Evolutionary conservation across 495 filamentous ascomycete species (phyloP), one percentile per base, ranked within the genome.

Genomic region (Penicillium verhagenii): DNA sequence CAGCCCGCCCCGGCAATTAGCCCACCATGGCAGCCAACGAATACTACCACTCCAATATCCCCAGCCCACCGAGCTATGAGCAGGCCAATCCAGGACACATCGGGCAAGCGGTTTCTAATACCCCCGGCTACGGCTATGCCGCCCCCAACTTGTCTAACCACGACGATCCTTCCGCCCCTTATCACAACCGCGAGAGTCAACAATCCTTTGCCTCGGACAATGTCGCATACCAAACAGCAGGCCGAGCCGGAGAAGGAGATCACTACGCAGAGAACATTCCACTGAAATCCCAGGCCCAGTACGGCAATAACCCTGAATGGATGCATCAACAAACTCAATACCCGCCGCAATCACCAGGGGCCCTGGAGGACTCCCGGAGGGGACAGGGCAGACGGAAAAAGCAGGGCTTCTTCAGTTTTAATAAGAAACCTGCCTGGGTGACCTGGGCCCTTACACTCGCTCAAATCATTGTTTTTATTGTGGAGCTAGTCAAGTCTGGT

Each of bases 401-500:
- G n/a, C n/a, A n/a, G 52, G 74, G 79, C 0, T 83, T 80, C 58
- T 82, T 84, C 45, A 69, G 65, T 10, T 82, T 84, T 44, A 69
- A 65, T 10, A 79, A 83, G 69, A 80, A 78, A 63, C 85, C 92
- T 61, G 82, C 93, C 1, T 92, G 89, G 79, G 85, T 96, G 11
- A 88, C 90, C 8, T 98, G 91, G 68, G 67, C 84, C 35, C 81
- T 97, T 38, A 92, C 91, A 4, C 29, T 84, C 14, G 78, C 90
- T 18, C 91, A 97, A 68, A 71, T 95, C 11, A 76, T 75, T 9
- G 91, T 97, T n/a, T 98, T 98, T 60, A 89, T 97, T 59, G 91
- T 77, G 29, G 91, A 97, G 77, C 70, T 98, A 49, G 86, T 88
- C 46, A 90, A 86, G 66, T 91, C 87, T 68, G 83, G 89, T 91